Base-by-base conservation (phyloP, 768 basidiomycete genomes). In the Phanerodontia chrysosporium region DNA sequence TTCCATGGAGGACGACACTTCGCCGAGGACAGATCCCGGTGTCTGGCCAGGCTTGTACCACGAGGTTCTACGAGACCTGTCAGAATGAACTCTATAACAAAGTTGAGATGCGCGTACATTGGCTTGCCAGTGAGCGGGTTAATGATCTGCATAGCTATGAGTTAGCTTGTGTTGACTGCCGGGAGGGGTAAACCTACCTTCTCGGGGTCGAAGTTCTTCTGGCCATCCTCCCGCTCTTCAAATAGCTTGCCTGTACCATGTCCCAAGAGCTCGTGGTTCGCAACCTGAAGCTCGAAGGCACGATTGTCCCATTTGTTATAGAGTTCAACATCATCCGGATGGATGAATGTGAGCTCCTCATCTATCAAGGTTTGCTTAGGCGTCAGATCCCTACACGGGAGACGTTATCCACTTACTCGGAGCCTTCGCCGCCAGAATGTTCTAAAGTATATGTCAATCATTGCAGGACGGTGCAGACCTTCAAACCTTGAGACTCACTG, bases 21-120 rank as follows among this genome's bases (percentile, higher is more conserved):
- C 89, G 0, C 92, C 92, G 1, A 95, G 78, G 1, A 93, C 86
- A 10, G 90, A 85, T 51, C 84, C 89, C 39, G 90, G 81, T 0
- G 89, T 92, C 71, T 93, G 92, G 8, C 92, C 92, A 32, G 88
- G 81, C 69, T 89, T 89, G 72, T 95, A 95, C 92, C 92, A 95
- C 16, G 89, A 86, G 2, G 82, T 79, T 56, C 90, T 92, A 54
- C 14, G 28, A 64, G 44, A 25, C 21, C 28, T 10, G 1, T 18
- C 49, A 57, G 21, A 18, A 3, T 24, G 21, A 46, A 22, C 9
- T 25, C n/a, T 22, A 28, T 1, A n/a, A n/a, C 14, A 8, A 18
- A n/a, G 14, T 51, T 46, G 16, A 4, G 48, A 22, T 7, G 6
- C 24, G 54, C 83, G 67, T 68, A 89, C 87, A 93, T 80, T 22